A percentile compares a stretch with the other conserved stretches of the same genome.
Conservation (phyloP, 768 basidiomycete genomes). For the Suillus alpinus region DNA sequence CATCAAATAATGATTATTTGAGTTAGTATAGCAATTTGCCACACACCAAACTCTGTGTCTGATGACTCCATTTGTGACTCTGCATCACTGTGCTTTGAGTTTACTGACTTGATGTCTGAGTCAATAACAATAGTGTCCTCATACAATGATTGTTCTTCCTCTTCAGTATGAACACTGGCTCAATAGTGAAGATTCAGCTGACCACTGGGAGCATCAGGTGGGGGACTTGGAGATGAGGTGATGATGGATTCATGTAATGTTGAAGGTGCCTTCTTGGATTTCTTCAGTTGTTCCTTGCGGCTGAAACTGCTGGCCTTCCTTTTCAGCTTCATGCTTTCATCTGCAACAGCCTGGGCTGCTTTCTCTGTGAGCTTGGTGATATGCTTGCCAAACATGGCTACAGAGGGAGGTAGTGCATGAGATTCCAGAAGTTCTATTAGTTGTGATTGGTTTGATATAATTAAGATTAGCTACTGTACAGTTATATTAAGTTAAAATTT, state of each 20-base stretch:
- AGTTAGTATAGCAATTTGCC: too few relatives aligned
- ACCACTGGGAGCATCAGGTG: neutral
- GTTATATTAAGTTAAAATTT: neutral
- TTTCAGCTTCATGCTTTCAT: neutral
- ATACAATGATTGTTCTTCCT: neutral
- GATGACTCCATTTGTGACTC: too few relatives aligned
- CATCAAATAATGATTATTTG: too few relatives aligned
- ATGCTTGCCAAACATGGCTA: neutral
- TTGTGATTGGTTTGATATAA: neutral
- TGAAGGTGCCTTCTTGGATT: neutral
- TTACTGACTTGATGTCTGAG: neutral
- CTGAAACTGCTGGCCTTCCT: conserved; percentile 1
- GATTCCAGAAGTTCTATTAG: neutral
- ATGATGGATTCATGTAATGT: neutral
- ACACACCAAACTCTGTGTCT: too few relatives aligned
- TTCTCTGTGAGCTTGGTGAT: neutral
- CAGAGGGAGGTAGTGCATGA: neutral
- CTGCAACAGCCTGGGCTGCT: neutral
- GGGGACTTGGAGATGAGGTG: neutral
- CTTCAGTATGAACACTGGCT: neutral
- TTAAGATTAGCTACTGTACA: neutral
- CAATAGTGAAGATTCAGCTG: neutral
- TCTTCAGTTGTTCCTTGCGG: neutral
- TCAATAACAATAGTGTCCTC: neutral
- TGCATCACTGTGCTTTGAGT: neutral